phyloP scores from a whole-genome alignment of 2,329 filamentous ascomycete genomes.

The Aspergillus sclerotialis region DNA sequence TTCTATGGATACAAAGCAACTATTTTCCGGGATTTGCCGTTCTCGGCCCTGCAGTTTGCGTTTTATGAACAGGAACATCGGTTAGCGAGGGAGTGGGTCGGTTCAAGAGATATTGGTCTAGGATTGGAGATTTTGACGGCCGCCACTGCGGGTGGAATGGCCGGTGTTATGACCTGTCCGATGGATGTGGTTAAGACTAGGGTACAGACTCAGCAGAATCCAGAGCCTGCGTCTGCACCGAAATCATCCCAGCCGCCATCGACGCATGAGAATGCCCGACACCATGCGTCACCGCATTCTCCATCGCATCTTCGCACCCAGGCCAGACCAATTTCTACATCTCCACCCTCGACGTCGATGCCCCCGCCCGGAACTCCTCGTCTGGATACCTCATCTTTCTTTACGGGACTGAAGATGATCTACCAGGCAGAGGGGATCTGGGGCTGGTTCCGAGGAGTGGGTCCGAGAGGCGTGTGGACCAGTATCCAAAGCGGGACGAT shows the following conservation, averaged over 20 bases:
- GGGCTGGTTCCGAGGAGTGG: conserved; percentile 92
- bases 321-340: conserved; percentile 76
- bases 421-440: conserved; percentile 82
- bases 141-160: conserved; percentile 81
- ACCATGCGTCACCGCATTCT: conserved; percentile 17
- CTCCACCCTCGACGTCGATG: conserved; percentile 76
- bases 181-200: conserved; percentile 96
- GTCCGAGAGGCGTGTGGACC: conserved; percentile 90
- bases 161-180: conserved; percentile 89
- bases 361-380: conserved; percentile 70
- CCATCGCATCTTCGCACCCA: conserved; percentile 39
- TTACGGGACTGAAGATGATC: conserved; percentile 76
- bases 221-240: conserved; percentile 26
- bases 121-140: conserved; percentile 82
- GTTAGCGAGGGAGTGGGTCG: conserved; percentile 71
- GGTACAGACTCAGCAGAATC: conserved; percentile 82
- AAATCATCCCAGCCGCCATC: conserved; percentile 23
- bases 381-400: conserved; percentile 82
- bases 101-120: conserved; percentile 76
- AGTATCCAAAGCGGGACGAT: conserved; percentile 95
- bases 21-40: conserved; percentile 86
- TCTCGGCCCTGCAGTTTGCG: conserved; percentile 93
- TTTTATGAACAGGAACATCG: conserved; percentile 94
- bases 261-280: conserved; percentile 23
- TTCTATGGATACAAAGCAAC: conserved; percentile 98